Evolutionary conservation across 345 rosid genomes (phyloP), one percentile per base, ranked within the genome.

Genomic region (Arabidopsis thaliana): DNA sequence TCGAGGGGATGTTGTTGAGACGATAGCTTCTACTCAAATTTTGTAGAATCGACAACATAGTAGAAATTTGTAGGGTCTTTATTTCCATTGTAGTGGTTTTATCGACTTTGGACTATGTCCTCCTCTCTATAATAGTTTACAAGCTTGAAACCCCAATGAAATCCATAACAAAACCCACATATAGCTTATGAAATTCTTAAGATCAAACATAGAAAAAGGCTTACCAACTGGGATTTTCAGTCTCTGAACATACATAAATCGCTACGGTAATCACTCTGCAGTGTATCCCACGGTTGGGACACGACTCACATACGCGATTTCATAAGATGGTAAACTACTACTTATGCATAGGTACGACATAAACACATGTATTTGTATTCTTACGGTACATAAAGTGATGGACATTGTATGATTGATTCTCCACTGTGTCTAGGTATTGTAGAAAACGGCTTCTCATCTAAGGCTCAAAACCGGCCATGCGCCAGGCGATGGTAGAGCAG

Each of bases 381-480:
- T 65, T 55, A 45, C 11, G 23, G 38, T 55, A 73, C 57, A 73
- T 56, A 51, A n/a, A 32, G 65, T 56, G 13, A 65, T 6, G 57
- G 11, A 61, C 42, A 61, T 50, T 72, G 55, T 72, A 52, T 20
- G 48, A 52, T 3, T 23, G 44, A 45, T 65, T 56, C 78, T 36
- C 58, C 58, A 7, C 44, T 20, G 9, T 6, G 25, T 53, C 16
- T 30, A 8, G 8, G 13, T 56, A 45, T 65, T 65, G 24, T 20
- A 25, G 72, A 6, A 37, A 34, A 3, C 5, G 14, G 33, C 37
- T 53, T 67, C 77, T 78, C 78, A 72, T 72, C 74, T 72, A 59
- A 78, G 59, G 74, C 78, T 78, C 74, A 78, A 60, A 51, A 84
- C 88, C 13, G 94, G 91, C 97, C 96, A 95, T 32, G 93, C 77